phyloP scores from a whole-genome alignment of 2,329 filamentous ascomycete genomes.

The Paraphaeosphaeria minitans region DNA sequence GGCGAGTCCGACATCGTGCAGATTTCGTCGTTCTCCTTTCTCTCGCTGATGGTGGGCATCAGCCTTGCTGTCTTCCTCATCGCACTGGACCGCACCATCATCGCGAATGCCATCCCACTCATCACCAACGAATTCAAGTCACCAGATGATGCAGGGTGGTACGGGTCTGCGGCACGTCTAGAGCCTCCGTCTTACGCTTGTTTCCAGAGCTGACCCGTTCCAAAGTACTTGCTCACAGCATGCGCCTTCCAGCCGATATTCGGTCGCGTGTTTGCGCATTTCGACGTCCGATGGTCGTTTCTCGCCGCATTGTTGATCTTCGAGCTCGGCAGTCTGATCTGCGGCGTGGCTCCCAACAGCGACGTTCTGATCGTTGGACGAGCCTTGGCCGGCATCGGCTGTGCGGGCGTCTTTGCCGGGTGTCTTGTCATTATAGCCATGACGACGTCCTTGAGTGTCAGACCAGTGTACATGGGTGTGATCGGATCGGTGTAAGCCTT shows the following conservation, averaged over 20 bases:
- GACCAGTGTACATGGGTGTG: not conserved
- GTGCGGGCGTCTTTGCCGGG: slow-evolving; percentile 41
- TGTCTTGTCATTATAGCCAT: slow-evolving; percentile 44
- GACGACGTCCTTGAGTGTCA: not conserved
- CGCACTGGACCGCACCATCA: not conserved
- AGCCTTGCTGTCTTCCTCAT: not conserved
- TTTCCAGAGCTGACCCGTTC: not conserved
- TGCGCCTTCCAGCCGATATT: slow-evolving; percentile 49
- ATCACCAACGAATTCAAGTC: not conserved
- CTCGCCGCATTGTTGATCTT: slow-evolving; percentile 50
- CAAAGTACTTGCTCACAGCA: slow-evolving; percentile 49
- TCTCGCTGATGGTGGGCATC: not conserved
- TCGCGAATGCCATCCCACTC: not conserved
- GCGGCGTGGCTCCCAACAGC: slow-evolving; percentile 47
- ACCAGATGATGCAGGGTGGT: not conserved
- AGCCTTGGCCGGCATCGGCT: slow-evolving; percentile 46
- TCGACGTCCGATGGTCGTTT: slow-evolving; percentile 45
- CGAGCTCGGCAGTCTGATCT: slow-evolving; percentile 60
- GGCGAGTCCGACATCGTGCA: not conserved
- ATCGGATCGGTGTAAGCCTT: not conserved
- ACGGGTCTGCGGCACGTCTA: not conserved
- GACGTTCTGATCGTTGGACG: slow-evolving; percentile 46
- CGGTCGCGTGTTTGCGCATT: slow-evolving; percentile 54
- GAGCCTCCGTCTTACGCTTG: not conserved
- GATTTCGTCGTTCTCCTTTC: not conserved